These are phyloP conservation scores for Aspergillus nomiae DNA, from an alignment of 2,329 filamentous ascomycete species.

Conservation along the genomic window DNA sequence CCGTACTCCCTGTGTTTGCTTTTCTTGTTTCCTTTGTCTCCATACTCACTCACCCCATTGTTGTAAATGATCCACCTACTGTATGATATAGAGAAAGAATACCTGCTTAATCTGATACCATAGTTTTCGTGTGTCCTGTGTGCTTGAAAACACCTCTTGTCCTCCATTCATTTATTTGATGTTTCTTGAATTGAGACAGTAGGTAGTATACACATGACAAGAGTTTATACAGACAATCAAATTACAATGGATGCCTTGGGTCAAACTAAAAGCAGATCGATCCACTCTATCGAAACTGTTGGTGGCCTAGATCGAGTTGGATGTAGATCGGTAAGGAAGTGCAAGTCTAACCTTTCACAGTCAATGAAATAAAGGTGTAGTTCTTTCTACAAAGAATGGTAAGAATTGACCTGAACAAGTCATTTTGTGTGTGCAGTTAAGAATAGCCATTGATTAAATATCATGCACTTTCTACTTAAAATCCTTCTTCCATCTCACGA, in stretches of 20 bases:
- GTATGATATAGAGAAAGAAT: conserved; percentile 3
- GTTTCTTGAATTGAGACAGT: neutral
- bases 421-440: too few species aligned
- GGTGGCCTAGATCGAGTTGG: too few species aligned
- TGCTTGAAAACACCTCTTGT: neutral
- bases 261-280: neutral
- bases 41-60: neutral
- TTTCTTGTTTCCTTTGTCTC: neutral
- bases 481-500: too few species aligned
- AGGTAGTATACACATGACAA: neutral
- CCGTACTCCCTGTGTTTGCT: neutral
- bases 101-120: neutral
- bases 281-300: too few species aligned
- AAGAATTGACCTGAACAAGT: too few species aligned
- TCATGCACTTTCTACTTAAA: too few species aligned
- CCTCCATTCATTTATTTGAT: neutral
- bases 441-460: too few species aligned
- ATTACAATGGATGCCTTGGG: neutral
- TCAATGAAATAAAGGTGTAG: too few species aligned
- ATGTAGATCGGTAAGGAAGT: too few species aligned
- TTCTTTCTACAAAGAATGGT: too few species aligned
- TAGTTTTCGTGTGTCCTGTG: neutral
- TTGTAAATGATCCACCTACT: conserved; percentile 9
- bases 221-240: neutral
- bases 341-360: too few species aligned